Conservation (phyloP, 2,329 filamentous ascomycete species). For the Rhynchosporium graminicola region DNA sequence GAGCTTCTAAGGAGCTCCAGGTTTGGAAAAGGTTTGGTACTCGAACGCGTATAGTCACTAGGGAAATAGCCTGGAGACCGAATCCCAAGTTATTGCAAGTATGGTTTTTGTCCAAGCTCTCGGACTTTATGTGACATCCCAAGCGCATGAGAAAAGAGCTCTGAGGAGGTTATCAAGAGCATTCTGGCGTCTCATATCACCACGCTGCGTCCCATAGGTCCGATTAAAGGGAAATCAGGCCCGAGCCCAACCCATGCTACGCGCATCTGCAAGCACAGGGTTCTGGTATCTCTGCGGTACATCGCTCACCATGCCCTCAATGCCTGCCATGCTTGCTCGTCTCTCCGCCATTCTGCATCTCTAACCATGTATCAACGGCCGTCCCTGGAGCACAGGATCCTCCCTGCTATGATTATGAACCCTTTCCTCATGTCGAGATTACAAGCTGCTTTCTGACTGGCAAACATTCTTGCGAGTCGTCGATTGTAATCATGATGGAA, state of each 20-base stretch:
- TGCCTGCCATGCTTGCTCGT: constrained; percentile 4
- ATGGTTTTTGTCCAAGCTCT: constrained; percentile 14
- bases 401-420: constrained; percentile 19
- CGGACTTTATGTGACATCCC: constrained; percentile 13
- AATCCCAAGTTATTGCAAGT: constrained; percentile 9
- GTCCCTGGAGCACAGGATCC: not conserved
- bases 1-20: constrained; percentile 5
- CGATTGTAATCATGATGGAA: constrained; percentile 8
- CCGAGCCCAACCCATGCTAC: constrained; percentile 12
- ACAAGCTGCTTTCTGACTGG: constrained; percentile 22
- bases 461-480: constrained; percentile 6
- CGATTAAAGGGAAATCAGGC: constrained; percentile 18
- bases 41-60: not conserved
- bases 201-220: constrained; percentile 17
- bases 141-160: constrained; percentile 10
- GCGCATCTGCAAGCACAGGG: constrained; percentile 15
- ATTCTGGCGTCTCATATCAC: constrained; percentile 27
- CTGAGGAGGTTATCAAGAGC: constrained; percentile 2
- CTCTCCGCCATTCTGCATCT: constrained; percentile 5
- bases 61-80: constrained; percentile 9
- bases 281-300: constrained; percentile 6
- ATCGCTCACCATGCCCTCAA: constrained; percentile 5
- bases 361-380: constrained; percentile 8
- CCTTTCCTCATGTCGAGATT: constrained; percentile 20
- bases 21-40: constrained; percentile 4